These are phyloP conservation scores for Acorus gramineus DNA, from an alignment of 106 monocot species.

Conservation along the genomic window DNA sequence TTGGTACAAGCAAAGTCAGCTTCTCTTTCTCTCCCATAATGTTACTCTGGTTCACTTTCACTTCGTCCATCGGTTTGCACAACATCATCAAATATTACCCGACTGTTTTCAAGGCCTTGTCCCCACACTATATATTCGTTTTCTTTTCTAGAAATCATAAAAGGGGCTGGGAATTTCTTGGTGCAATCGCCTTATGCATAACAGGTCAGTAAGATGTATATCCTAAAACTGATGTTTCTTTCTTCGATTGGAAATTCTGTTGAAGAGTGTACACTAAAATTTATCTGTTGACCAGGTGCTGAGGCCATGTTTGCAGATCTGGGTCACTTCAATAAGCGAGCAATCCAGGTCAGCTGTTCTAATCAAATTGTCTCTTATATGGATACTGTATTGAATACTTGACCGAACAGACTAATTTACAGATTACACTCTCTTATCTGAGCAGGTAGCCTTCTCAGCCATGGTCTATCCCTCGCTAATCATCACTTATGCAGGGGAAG, in stretches of 20 bases:
- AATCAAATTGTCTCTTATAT: neutral
- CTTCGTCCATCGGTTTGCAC: constrained; percentile 29
- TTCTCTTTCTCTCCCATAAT: constrained; percentile 55
- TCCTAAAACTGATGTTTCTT: too few species aligned
- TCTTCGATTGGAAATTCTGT: neutral
- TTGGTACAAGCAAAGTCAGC: constrained; percentile 51
- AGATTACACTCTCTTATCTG: neutral
- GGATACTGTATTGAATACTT: too few species aligned
- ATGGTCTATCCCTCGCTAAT: constrained; percentile 48
- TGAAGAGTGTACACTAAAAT: neutral
- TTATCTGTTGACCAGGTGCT: constrained; percentile 27
- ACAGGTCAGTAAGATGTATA: constrained; percentile 42
- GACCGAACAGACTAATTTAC: too few species aligned
- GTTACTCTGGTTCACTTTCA: constrained; percentile 37
- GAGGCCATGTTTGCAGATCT: constrained; percentile 81
- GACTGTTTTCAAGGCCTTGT: constrained; percentile 29
- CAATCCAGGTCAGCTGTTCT: constrained; percentile 38
- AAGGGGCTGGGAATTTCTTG: constrained; percentile 45
- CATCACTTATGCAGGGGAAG: constrained; percentile 42
- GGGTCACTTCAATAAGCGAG: constrained; percentile 53
- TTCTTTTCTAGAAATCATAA: constrained; percentile 34
- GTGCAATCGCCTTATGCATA: constrained; percentile 41
- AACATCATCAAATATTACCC: constrained; percentile 50
- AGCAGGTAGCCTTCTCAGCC: constrained; percentile 32
- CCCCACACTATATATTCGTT: constrained; percentile 43